Conservation (phyloP, 225 moss, liverwort and hornwort species). For the Marchantia polymorpha region DNA sequence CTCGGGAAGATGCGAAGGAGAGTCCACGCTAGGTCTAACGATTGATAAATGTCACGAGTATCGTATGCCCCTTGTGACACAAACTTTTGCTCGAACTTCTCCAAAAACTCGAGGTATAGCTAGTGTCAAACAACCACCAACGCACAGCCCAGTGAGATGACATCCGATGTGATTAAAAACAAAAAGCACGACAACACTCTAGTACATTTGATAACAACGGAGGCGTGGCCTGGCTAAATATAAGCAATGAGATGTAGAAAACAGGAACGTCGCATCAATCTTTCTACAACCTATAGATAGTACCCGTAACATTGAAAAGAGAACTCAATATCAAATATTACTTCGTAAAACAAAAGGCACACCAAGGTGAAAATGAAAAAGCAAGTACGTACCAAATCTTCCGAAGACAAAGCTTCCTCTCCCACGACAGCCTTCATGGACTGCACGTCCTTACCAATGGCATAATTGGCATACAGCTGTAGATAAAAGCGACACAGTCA, state of each 20-base stretch:
- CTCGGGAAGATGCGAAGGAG: slow-evolving; percentile 88
- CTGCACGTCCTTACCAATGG: slow-evolving; percentile 97
- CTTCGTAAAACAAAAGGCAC: no score
- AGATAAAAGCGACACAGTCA: neutral
- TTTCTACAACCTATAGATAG: no score
- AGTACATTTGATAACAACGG: neutral
- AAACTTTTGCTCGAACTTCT: slow-evolving; percentile 89
- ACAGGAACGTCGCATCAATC: neutral
- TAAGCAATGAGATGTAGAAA: neutral
- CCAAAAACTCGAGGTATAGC: slow-evolving; percentile 89
- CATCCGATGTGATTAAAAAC: neutral
- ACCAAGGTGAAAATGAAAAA: no score
- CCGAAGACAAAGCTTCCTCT: slow-evolving; percentile 93
- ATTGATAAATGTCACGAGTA: slow-evolving; percentile 92
- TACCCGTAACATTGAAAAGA: no score
- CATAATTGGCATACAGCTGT: slow-evolving; percentile 97
- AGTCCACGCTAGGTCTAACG: slow-evolving; percentile 88
- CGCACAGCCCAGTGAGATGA: neutral
- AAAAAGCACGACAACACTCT: neutral
- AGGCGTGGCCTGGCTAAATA: neutral
- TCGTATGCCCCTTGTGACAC: slow-evolving; percentile 92
- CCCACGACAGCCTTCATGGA: slow-evolving; percentile 99
- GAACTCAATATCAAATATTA: no score
- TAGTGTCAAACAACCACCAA: slow-evolving; percentile 18
- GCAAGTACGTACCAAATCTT: slow-evolving; percentile 45